These are phyloP conservation scores for Blechomonas ayalai DNA, from an alignment of 208 protist species.

Conservation along the genomic window DNA sequence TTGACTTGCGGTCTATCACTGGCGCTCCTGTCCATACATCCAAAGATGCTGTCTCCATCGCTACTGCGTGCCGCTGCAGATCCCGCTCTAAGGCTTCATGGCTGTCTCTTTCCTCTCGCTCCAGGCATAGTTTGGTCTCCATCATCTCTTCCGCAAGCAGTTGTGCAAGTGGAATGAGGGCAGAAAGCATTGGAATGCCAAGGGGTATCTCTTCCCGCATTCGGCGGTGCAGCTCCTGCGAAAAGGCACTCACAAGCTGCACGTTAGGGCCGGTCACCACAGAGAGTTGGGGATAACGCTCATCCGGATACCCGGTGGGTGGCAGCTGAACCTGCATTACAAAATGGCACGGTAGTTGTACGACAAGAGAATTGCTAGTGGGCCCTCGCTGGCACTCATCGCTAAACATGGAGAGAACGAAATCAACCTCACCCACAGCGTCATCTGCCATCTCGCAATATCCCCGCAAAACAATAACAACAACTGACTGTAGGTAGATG, in stretches of 20 bases:
- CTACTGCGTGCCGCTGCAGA: background rate
- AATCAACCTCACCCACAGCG: conserved; percentile 48
- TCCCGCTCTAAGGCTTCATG: conserved; percentile 18
- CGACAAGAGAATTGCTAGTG: no score
- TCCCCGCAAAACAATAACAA: no score
- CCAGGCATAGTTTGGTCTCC: conserved; percentile 20
- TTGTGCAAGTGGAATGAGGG: conserved; percentile 55
- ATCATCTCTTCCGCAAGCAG: conserved; percentile 39
- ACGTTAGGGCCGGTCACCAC: conserved; percentile 50
- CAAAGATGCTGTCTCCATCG: conserved; percentile 10
- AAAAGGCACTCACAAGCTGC: conserved; percentile 33
- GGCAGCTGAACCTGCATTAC: conserved; percentile 59
- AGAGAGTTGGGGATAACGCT: conserved; percentile 40
- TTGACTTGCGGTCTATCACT: conserved; percentile 79
- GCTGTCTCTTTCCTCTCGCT: conserved; percentile 4
- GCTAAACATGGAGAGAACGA: conserved; percentile 59
- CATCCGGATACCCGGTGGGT: conserved; percentile 50
- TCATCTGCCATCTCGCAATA: conserved; percentile 23
- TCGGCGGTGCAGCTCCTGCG: conserved; percentile 18
- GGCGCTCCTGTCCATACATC: conserved; percentile 40
- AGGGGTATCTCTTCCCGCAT: conserved; percentile 52
- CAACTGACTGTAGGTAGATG: no score
- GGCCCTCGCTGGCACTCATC: conserved; percentile 44
- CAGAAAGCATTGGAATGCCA: conserved; percentile 48
- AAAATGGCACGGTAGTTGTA: conserved; percentile 61